These are phyloP conservation scores for Silene coronaria DNA, from an alignment of 179 eudicot genomes.

Conservation along the genomic window DNA sequence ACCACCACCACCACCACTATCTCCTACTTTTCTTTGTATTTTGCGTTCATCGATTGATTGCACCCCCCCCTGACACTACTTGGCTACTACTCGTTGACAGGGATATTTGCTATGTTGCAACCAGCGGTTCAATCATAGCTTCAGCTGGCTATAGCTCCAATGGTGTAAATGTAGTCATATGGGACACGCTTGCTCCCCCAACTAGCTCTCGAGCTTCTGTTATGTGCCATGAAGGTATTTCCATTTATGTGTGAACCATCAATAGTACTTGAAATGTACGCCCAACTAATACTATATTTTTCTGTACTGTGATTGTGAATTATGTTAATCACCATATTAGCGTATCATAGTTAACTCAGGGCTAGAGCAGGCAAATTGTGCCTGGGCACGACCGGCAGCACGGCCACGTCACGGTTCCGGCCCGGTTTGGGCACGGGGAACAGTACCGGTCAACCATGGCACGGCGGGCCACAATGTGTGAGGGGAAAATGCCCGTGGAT, in stretches of 20 bases:
- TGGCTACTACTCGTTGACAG: slow-evolving; percentile 35
- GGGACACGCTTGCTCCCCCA: slow-evolving; percentile 98
- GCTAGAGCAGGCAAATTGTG: no score
- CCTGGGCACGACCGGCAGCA: no score
- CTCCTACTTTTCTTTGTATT: neutral
- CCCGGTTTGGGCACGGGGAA: no score
- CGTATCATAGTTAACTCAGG: neutral
- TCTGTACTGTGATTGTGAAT: neutral
- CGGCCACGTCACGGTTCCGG: no score
- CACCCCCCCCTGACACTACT: neutral
- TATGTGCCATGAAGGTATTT: slow-evolving; percentile 96
- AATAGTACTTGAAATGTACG: neutral
- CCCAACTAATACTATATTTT: neutral
- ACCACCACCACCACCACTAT: neutral
- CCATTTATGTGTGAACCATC: neutral
- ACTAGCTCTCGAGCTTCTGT: slow-evolving; percentile 89
- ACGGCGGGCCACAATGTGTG: no score
- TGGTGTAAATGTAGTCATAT: slow-evolving; percentile 77
- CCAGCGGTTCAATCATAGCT: slow-evolving; percentile 93
- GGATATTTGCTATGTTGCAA: slow-evolving; percentile 77
- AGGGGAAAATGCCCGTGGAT: no score
- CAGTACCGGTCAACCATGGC: no score
- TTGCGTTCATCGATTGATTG: neutral
- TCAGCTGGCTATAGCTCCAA: slow-evolving; percentile 84
- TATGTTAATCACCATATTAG: neutral